Evolutionary conservation across 2,329 filamentous ascomycete species (phyloP).

Genomic region (Fusarium mexicanum): DNA sequence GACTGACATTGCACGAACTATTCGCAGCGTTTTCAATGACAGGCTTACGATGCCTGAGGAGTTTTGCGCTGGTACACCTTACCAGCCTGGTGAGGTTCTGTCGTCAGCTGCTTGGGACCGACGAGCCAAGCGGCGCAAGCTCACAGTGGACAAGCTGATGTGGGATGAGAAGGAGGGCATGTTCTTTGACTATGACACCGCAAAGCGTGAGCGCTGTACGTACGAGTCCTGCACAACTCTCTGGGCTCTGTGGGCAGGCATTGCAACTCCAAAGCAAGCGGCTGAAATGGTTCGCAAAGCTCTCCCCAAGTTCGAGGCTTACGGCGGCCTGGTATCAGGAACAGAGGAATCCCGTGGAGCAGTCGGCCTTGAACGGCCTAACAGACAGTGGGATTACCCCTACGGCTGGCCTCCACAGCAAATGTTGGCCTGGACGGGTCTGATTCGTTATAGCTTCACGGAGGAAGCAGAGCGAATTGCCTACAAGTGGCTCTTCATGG

Average conservation of each 20-base stretch:
- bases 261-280: constrained; percentile 88
- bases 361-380: constrained; percentile 83
- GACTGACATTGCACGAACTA: constrained; percentile 87
- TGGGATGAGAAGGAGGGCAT: constrained; percentile 94
- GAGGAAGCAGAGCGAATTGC: constrained; percentile 89
- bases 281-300: constrained; percentile 81
- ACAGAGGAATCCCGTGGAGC: constrained; percentile 88
- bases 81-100: constrained; percentile 75
- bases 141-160: constrained; percentile 88
- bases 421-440: constrained; percentile 95
- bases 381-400: constrained; percentile 98
- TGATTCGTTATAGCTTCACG: constrained; percentile 90
- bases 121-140: constrained; percentile 83
- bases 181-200: constrained; percentile 98
- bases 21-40: constrained; percentile 86
- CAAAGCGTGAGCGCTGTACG: constrained; percentile 78
- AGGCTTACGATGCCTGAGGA: constrained; percentile 83
- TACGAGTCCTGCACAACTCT: constrained; percentile 96
- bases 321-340: constrained; percentile 87
- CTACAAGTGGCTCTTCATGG: constrained; percentile 98
- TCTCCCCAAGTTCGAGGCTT: constrained; percentile 86
- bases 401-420: constrained; percentile 99
- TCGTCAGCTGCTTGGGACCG: constrained; percentile 91
- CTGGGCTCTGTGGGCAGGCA: constrained; percentile 97
- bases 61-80: constrained; percentile 74